A percentile compares a stretch with the other conserved stretches of the same genome.
Evolutionary conservation across 2,329 filamentous ascomycete species (phyloP).

Genomic region (Diaporthe sp.): DNA sequence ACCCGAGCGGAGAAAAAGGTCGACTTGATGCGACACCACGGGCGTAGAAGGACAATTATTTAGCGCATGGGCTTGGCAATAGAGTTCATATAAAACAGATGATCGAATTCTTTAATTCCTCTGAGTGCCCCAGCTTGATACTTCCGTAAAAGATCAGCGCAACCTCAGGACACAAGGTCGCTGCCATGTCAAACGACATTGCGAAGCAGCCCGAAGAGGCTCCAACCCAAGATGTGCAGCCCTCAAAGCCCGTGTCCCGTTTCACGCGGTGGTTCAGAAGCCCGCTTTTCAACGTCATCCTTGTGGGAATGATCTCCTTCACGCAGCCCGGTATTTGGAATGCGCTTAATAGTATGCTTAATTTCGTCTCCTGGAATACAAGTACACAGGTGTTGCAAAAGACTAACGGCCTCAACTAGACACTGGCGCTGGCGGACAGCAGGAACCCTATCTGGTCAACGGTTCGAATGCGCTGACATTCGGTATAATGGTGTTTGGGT

Average conservation of each 20-base stretch:
- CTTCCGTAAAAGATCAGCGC: neutral
- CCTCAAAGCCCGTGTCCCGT: slow-evolving; percentile 45
- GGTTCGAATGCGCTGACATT: slow-evolving; percentile 59
- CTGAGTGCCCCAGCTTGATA: too few species aligned
- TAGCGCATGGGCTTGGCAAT: slow-evolving; percentile 11
- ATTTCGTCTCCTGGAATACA: neutral
- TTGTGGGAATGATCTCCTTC: slow-evolving; percentile 60
- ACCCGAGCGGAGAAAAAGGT: slow-evolving; percentile 4
- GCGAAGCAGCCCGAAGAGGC: slow-evolving; percentile 23
- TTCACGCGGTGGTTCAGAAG: slow-evolving; percentile 58
- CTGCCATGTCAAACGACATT: slow-evolving; percentile 4
- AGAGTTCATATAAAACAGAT: neutral
- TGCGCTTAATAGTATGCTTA: slow-evolving; percentile 56
- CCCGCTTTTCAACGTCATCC: slow-evolving; percentile 61
- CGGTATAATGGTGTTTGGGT: slow-evolving; percentile 62
- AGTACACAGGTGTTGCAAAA: neutral
- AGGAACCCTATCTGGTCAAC: slow-evolving; percentile 56
- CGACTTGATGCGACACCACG: neutral
- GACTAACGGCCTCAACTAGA: slow-evolving; percentile 37
- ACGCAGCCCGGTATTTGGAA: slow-evolving; percentile 64
- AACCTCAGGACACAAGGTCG: too few species aligned
- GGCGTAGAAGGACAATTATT: neutral
- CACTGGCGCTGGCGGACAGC: slow-evolving; percentile 53
- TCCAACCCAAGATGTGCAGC: neutral
- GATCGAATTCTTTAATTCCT: neutral